These are phyloP conservation scores for Danielozyma ontarioensis DNA, from an alignment of 805 yeast genomes.

Conservation along the genomic window DNA sequence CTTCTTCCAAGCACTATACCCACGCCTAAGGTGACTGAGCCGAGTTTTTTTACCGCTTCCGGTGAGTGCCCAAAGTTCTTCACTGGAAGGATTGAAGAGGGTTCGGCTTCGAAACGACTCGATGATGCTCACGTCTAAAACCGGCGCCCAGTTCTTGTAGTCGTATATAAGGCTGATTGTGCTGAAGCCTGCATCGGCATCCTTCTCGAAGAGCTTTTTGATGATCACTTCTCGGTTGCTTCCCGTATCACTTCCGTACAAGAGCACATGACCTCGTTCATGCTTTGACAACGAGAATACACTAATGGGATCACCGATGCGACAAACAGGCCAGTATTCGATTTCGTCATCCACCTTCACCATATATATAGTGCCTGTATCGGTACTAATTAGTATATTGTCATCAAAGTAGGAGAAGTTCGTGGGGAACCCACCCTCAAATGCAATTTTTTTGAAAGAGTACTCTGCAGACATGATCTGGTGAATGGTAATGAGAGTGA, in stretches of 20 bases:
- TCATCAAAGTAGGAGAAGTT: slow-evolving; percentile 28
- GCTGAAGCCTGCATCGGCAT: slow-evolving; percentile 11
- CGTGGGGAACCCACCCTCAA: slow-evolving; percentile 37
- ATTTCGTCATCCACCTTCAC: slow-evolving; percentile 16
- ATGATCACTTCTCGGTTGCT: slow-evolving; percentile 31
- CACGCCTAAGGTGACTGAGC: slow-evolving; percentile 27
- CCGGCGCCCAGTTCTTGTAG: slow-evolving; percentile 45
- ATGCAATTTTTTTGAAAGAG: slow-evolving; percentile 18
- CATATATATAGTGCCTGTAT: slow-evolving; percentile 29
- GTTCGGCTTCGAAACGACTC: slow-evolving; percentile 18
- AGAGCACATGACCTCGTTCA: slow-evolving; percentile 16
- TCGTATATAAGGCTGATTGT: slow-evolving; percentile 19
- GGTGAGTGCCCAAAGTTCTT: slow-evolving; percentile 41
- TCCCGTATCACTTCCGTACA: slow-evolving; percentile 39
- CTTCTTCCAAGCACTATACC: slow-evolving; percentile 22
- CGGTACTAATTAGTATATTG: slow-evolving; percentile 29
- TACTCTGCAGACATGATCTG: slow-evolving; percentile 46
- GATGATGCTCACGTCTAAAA: slow-evolving; percentile 35
- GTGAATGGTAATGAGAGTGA: slow-evolving; percentile 35
- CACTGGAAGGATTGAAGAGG: slow-evolving; percentile 12
- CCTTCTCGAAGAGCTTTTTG: slow-evolving; percentile 13
- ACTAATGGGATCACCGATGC: slow-evolving; percentile 31
- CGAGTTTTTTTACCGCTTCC: slow-evolving; percentile 31
- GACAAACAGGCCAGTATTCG: slow-evolving; percentile 22
- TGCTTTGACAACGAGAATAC: slow-evolving; percentile 23